Evolutionary conservation across 306 rosid genomes (phyloP).

Genomic region (Vachellia collinsii): DNA sequence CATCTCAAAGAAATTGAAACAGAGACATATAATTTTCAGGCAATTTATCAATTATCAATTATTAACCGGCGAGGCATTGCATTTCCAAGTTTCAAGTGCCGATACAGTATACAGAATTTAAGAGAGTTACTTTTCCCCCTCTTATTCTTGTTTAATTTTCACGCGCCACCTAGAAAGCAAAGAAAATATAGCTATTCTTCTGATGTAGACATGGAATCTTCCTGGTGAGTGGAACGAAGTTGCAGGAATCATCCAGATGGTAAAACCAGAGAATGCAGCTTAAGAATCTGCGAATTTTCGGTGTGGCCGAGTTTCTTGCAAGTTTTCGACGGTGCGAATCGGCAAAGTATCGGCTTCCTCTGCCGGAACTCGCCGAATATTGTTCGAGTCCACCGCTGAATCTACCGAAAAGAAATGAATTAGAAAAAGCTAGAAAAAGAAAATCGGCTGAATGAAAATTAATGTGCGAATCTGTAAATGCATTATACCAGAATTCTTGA

Average conservation of each 20-base stretch:
- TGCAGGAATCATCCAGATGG: background rate
- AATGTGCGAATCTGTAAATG: background rate
- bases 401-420: slow-evolving; percentile 13
- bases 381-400: slow-evolving; percentile 44
- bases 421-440: background rate
- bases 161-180: slow-evolving; percentile 1
- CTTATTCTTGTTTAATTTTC: background rate
- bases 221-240: background rate
- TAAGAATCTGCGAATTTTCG: slow-evolving; percentile 84
- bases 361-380: slow-evolving; percentile 41
- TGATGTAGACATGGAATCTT: slow-evolving; percentile 35
- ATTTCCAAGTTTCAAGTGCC: slow-evolving; percentile 5
- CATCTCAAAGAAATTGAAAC: background rate
- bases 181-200: background rate
- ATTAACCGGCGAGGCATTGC: background rate
- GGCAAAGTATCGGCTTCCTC: slow-evolving; percentile 59
- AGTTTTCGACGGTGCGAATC: slow-evolving; percentile 60
- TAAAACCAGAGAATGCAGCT: slow-evolving; percentile 26
- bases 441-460: background rate
- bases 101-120: background rate
- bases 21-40: background rate
- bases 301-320: slow-evolving; percentile 65
- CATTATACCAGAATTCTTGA: slow-evolving; percentile 52
- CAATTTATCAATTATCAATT: background rate
- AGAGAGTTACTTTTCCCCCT: background rate